Evolutionary conservation across 805 yeast species (phyloP).

Genomic region (Metschnikowia gelsemii): DNA sequence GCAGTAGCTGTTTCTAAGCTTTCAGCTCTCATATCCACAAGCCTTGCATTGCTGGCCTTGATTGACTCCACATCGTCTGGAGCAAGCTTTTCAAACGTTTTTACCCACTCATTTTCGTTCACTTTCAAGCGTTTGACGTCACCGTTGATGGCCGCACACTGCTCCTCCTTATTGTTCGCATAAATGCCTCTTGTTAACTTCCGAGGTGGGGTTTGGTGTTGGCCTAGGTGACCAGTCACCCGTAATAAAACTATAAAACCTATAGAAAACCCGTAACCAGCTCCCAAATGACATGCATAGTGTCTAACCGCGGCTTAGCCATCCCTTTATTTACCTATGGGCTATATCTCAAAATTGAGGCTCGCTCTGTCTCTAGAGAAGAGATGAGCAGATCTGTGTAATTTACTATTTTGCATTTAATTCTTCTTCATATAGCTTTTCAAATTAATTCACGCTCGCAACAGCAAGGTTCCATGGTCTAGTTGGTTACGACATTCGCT

Average conservation of each 20-base stretch:
- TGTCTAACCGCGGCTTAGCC: too few relatives aligned
- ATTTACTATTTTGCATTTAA: too few relatives aligned
- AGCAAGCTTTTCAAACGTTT: not conserved
- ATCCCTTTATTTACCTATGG: too few relatives aligned
- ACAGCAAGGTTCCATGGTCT: constrained; percentile 16
- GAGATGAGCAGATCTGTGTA: too few relatives aligned
- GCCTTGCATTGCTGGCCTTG: not conserved
- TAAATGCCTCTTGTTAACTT: constrained; percentile 1
- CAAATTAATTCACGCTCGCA: too few relatives aligned
- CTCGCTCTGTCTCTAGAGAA: too few relatives aligned
- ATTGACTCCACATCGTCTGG: not conserved
- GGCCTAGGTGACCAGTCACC: too few relatives aligned
- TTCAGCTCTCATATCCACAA: not conserved
- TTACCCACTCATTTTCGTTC: not conserved
- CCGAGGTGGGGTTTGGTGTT: not conserved
- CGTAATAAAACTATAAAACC: too few relatives aligned
- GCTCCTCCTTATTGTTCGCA: not conserved
- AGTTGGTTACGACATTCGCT: constrained; percentile 18
- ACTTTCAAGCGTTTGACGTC: not conserved
- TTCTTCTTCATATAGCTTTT: not conserved
- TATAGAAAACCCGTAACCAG: too few relatives aligned
- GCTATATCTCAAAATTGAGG: too few relatives aligned
- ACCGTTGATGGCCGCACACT: not conserved
- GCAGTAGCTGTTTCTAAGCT: not conserved
- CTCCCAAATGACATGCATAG: too few relatives aligned